A percentile compares a stretch with the other conserved stretches of the same genome.
phyloP scores from a whole-genome alignment of 2,329 filamentous ascomycete genomes.

The Cylindrodendrum hubeiense region DNA sequence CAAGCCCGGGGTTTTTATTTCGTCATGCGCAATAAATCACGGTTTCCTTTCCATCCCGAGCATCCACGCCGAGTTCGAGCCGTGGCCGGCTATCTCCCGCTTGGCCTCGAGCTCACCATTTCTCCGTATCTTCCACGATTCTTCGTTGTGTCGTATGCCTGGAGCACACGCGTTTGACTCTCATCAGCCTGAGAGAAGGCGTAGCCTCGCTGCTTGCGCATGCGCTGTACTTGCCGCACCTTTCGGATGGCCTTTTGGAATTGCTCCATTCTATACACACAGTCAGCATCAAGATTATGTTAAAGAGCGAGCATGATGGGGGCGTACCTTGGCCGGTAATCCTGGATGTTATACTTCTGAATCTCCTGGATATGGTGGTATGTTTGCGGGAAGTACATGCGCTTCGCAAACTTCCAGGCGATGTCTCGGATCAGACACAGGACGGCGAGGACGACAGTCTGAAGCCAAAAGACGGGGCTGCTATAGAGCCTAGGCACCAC shows the following conservation, averaged over 20 bases:
- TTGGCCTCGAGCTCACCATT: conserved; percentile 74
- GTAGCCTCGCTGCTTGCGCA: conserved; percentile 99
- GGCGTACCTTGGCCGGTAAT: conserved; percentile 91
- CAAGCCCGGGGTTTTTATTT: conserved; percentile 37
- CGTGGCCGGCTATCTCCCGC: conserved; percentile 36
- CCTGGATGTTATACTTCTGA: conserved; percentile 99
- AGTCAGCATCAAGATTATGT: conserved; percentile 21
- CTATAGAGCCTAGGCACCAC: conserved; percentile 84
- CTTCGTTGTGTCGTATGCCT: conserved; percentile 97
- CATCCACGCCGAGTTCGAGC: conserved; percentile 29
- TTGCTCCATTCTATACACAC: conserved; percentile 85
- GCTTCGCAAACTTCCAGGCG: conserved; percentile 96
- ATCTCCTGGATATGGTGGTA: conserved; percentile 99
- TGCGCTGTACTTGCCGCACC: conserved; percentile 96
- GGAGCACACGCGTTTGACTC: conserved; percentile 91
- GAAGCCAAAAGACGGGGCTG: conserved; percentile 90
- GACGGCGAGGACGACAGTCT: conserved; percentile 83
- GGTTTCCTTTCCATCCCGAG: conserved; percentile 23
- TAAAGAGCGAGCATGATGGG: neutral
- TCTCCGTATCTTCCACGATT: conserved; percentile 94
- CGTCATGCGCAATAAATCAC: conserved; percentile 38
- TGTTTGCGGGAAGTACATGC: conserved; percentile 95
- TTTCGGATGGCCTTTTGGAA: conserved; percentile 99
- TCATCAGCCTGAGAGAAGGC: conserved; percentile 98
- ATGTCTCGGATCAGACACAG: conserved; percentile 91